These are phyloP conservation scores for Suhomyces prunicola DNA, from an alignment of 805 yeast genomes.

Conservation along the genomic window DNA sequence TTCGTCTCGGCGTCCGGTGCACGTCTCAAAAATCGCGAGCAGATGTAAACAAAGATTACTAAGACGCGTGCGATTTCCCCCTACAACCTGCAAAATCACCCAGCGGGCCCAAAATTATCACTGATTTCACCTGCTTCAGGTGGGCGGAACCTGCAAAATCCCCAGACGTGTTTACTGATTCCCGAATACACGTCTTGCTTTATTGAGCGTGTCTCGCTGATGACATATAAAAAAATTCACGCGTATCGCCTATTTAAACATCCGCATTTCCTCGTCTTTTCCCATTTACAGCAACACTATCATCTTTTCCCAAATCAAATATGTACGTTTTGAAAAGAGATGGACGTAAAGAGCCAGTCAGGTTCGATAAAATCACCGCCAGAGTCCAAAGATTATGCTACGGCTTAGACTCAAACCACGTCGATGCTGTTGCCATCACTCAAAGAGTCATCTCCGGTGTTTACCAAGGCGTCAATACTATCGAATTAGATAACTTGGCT, in stretches of 20 bases:
- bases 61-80: neutral
- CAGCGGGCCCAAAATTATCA: neutral
- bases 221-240: slow-evolving; percentile 1
- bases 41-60: neutral
- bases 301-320: slow-evolving; percentile 2
- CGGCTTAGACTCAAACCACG: slow-evolving; percentile 86
- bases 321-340: slow-evolving; percentile 91
- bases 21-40: neutral
- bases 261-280: neutral
- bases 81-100: neutral
- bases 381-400: slow-evolving; percentile 86
- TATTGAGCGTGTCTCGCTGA: neutral
- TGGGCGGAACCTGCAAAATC: neutral
- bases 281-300: neutral
- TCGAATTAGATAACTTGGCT: slow-evolving; percentile 65
- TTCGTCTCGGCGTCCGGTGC: neutral
- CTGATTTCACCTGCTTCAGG: neutral
- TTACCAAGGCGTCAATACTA: slow-evolving; percentile 94
- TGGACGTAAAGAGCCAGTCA: slow-evolving; percentile 91
- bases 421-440: slow-evolving; percentile 93
- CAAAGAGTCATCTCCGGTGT: slow-evolving; percentile 95
- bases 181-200: neutral
- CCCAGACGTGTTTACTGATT: neutral
- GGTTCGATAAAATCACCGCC: slow-evolving; percentile 95
- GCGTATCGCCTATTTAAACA: slow-evolving; percentile 5